phyloP scores from a whole-genome alignment of 2,329 filamentous ascomycete genomes.

The Pseudogymnoascus sp. region DNA sequence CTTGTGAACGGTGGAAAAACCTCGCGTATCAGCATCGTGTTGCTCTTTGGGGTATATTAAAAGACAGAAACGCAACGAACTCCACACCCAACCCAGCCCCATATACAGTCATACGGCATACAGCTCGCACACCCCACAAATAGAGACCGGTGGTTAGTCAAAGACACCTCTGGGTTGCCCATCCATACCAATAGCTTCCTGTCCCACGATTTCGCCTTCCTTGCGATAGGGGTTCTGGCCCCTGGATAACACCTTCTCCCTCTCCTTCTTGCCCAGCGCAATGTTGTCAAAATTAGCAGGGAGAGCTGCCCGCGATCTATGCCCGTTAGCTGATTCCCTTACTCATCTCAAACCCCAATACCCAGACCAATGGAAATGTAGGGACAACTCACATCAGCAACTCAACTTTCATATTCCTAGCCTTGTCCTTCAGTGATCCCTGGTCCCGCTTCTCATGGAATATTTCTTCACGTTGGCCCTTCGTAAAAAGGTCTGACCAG shows the following conservation, averaged over 20 bases:
- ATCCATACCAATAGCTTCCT: constrained; percentile 5
- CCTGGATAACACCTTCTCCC: constrained; percentile 24
- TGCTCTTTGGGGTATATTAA: not conserved
- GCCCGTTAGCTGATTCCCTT: not conserved
- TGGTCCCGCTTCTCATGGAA: constrained; percentile 31
- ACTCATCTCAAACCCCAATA: not conserved
- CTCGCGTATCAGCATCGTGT: not conserved
- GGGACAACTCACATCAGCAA: constrained; percentile 33
- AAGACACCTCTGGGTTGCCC: not conserved
- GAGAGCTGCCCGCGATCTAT: constrained; percentile 27
- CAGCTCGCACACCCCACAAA: not conserved
- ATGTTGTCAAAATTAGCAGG: constrained; percentile 37
- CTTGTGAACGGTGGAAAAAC: not conserved
- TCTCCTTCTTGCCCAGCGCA: constrained; percentile 33
- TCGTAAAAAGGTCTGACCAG: constrained; percentile 39
- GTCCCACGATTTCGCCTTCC: constrained; percentile 8
- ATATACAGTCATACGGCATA: not conserved
- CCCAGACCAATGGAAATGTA: not conserved
- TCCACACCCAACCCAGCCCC: not conserved
- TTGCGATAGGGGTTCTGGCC: constrained; percentile 18
- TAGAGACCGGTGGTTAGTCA: not conserved
- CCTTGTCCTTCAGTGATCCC: constrained; percentile 46
- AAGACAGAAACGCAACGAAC: not conserved
- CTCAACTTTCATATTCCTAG: constrained; percentile 43
- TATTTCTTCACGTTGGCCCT: constrained; percentile 21